Evolutionary conservation across 306 rosid species (phyloP).

Genomic region (Cucurbita ficifolia): DNA sequence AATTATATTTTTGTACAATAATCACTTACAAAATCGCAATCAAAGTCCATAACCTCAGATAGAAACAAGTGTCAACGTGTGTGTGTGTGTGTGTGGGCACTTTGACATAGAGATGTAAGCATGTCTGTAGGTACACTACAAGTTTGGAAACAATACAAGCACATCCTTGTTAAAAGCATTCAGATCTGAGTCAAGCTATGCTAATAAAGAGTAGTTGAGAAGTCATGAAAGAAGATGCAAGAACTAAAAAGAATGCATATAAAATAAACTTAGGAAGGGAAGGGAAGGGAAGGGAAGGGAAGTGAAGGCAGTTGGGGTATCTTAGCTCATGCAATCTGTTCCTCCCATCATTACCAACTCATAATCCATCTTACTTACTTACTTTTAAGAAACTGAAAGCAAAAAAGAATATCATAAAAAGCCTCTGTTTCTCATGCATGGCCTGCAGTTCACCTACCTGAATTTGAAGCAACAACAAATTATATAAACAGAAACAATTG

Average conservation of each 20-base stretch:
- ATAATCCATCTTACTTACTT: background rate
- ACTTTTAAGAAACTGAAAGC: conserved; percentile 1
- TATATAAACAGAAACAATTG: conserved; percentile 2
- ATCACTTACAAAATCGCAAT: background rate
- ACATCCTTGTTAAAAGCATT: background rate
- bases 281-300: too few relatives aligned
- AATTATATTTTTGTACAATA: too few relatives aligned
- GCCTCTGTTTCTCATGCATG: conserved; percentile 34
- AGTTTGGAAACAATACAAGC: background rate
- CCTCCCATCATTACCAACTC: conserved; percentile 64
- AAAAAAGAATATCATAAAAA: background rate
- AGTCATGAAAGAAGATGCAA: conserved; percentile 21
- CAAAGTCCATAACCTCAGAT: background rate
- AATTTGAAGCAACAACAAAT: conserved; percentile 24
- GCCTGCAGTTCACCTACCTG: conserved; percentile 77
- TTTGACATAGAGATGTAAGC: conserved; percentile 1
- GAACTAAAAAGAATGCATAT: conserved; percentile 25
- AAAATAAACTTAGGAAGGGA: conserved; percentile 12
- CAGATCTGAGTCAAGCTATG: conserved; percentile 2
- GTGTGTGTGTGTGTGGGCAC: background rate
- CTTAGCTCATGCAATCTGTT: conserved; percentile 69
- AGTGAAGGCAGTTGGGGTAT: conserved; percentile 43
- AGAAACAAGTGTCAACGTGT: background rate
- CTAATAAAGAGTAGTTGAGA: conserved; percentile 40
- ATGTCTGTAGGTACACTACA: background rate